A percentile compares a stretch with the other conserved stretches of the same genome.
These are phyloP conservation scores for Pythium biforme DNA, from an alignment of 352 stramenopile species.

Conservation along the genomic window DNA sequence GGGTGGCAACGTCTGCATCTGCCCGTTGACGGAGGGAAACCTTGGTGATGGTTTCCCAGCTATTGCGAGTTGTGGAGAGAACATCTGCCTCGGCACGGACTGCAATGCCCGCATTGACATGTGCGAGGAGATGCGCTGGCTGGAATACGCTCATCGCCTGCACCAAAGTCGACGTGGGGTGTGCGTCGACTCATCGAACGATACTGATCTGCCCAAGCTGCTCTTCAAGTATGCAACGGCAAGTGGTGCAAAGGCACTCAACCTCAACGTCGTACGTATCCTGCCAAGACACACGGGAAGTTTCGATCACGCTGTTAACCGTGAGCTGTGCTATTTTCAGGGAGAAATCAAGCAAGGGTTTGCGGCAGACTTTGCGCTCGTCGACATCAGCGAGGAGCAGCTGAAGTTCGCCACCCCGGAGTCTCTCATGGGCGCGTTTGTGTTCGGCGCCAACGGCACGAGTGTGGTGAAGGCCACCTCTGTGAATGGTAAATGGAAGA, in stretches of 20 bases:
- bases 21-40: conserved; percentile 70
- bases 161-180: conserved; percentile 65
- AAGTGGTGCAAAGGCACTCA: conserved; percentile 62
- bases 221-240: conserved; percentile 69
- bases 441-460: conserved; percentile 69
- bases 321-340: conserved; percentile 24
- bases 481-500: conserved; percentile 70
- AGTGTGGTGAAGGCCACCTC: conserved; percentile 72
- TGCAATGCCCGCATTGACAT: conserved; percentile 83
- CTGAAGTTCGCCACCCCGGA: conserved; percentile 58
- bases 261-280: conserved; percentile 60
- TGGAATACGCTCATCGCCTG: conserved; percentile 73
- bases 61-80: conserved; percentile 61
- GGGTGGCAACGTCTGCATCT: conserved; percentile 75
- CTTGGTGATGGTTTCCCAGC: conserved; percentile 68
- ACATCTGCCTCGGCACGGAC: conserved; percentile 70
- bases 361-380: conserved; percentile 65
- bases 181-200: conserved; percentile 47
- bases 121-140: conserved; percentile 82
- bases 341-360: conserved; percentile 66
- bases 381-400: conserved; percentile 70
- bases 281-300: neutral
- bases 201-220: conserved; percentile 60
- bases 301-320: neutral
- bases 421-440: conserved; percentile 63